These are phyloP conservation scores for Penicillium flavigenum DNA, from an alignment of 495 filamentous ascomycete species.

Conservation along the genomic window DNA sequence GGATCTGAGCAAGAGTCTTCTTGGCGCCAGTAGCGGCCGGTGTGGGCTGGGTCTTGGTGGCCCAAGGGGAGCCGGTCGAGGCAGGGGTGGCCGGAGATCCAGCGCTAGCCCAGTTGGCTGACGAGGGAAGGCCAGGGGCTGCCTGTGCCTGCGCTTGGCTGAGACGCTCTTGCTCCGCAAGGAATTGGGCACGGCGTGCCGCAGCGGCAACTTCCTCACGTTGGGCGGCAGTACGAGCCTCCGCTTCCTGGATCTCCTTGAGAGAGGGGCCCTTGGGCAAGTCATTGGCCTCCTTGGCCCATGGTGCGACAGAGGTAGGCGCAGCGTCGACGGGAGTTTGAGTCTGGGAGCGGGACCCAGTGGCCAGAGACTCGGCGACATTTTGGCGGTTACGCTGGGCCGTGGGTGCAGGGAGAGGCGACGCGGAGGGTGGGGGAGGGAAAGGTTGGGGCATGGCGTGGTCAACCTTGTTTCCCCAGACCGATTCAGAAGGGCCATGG, in stretches of 20 bases:
- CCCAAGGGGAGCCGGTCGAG: constrained; percentile 60
- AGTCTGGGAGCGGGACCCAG: constrained; percentile 68
- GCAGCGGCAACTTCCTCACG: constrained; percentile 81
- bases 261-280: constrained; percentile 84
- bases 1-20: constrained; percentile 94
- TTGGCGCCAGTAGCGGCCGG: constrained; percentile 54
- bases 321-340: constrained; percentile 67
- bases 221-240: constrained; percentile 91
- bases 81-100: constrained; percentile 62
- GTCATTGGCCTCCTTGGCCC: constrained; percentile 83
- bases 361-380: constrained; percentile 75
- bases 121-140: constrained; percentile 76
- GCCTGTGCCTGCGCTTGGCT: constrained; percentile 60
- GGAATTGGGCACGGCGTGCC: constrained; percentile 67
- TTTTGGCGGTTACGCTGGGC: constrained; percentile 82
- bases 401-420: constrained; percentile 80
- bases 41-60: constrained; percentile 54
- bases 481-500: constrained; percentile 52
- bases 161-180: constrained; percentile 73
- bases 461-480: constrained; percentile 57
- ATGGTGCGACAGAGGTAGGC: constrained; percentile 77
- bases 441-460: constrained; percentile 73
- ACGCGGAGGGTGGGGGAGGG: constrained; percentile 68
- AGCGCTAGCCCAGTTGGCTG: constrained; percentile 84
- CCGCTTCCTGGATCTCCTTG: constrained; percentile 94